Base-by-base conservation (phyloP, 148 eudicot species). In the Heliosperma pusillum region DNA sequence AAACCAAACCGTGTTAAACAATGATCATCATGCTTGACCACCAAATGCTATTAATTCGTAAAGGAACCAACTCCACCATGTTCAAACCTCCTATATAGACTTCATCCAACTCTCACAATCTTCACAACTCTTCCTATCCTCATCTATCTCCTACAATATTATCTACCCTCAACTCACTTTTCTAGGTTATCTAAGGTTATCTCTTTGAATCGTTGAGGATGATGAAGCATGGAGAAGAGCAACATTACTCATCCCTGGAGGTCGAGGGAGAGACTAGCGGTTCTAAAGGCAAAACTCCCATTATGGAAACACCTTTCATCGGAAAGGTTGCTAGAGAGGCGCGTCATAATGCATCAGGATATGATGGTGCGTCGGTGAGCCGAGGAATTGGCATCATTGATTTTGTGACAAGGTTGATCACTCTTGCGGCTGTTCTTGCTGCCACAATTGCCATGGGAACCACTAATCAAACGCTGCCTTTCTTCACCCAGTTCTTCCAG, bases 401-500 rank as follows among this genome's bases (percentile, higher is more conserved):
- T 63, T 85, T 85, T 47, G 66, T 87, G 13, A 44, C 80, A 10
- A 80, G 90, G 76, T 19, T 87, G 45, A 72, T 80, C 25, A 78
- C 80, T 33, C 59, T 85, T 40, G 80, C 80, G 1, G 82, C 86
- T 33, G 61, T 73, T 64, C 72, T 85, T 33, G 83, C 71, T 64
- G 86, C 88, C 4, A 79, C 82, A 7, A 47, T 79, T 26, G 68
- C 76, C 47, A 85, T 85, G 88, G 86, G 82, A 36, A 83, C 86
- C 17, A 76, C 88, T 52, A 80, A 77, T 10, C 82, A 85, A 76
- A 85, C 88, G n/a, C 88, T 85, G 21, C 88, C 86, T 33, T 85
- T 85, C 53, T 85, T 85, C 82, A 85, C 88, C 16, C 88, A 85
- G 67, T 85, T 85, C 77, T 82, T 82, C 52, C 88, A 82, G 59